Percentiles rank a stretch among this genome's conserved stretches.
Evolutionary conservation across 2,329 filamentous ascomycete genomes (phyloP).

Genomic region (Endocalyx cinctus): DNA sequence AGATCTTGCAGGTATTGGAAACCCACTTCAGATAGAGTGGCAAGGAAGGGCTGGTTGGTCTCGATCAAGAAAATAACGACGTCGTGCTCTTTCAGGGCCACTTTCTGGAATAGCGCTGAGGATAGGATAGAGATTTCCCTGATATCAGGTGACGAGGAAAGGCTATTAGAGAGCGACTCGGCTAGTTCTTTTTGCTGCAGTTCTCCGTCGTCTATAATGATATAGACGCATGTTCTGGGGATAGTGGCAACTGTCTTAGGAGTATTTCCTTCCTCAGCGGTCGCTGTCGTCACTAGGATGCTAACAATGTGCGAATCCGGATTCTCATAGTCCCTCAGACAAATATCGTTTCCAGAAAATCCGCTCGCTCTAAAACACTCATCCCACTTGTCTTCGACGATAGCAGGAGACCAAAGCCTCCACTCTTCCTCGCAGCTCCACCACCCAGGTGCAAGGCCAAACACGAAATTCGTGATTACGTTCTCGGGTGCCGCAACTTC

Average conservation of each 20-base stretch:
- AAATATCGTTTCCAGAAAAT: conserved; percentile 19
- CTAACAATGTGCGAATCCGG: conserved; percentile 16
- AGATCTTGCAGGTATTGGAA: conserved; percentile 18
- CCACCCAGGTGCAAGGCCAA: conserved; percentile 16
- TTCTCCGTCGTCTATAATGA: conserved; percentile 14
- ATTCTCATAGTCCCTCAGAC: conserved; percentile 14
- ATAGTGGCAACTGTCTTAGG: not conserved
- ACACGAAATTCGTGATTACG: conserved; percentile 18
- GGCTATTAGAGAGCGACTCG: conserved; percentile 6
- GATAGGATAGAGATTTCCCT: conserved; percentile 6
- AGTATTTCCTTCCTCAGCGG: conserved; percentile 5
- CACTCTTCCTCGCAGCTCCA: conserved; percentile 12
- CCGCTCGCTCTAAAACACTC: conserved; percentile 11
- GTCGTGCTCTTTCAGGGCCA: conserved; percentile 10
- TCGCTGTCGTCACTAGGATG: conserved; percentile 19
- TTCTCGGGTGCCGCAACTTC: conserved; percentile 13
- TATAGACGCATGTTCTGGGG: conserved; percentile 2
- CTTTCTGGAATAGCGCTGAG: conserved; percentile 5
- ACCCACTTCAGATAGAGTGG: conserved; percentile 14
- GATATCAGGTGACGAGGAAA: conserved; percentile 5
- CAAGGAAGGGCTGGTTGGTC: conserved; percentile 18
- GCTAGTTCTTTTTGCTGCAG: conserved; percentile 8
- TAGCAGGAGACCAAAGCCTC: conserved; percentile 6
- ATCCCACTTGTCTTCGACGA: conserved; percentile 15
- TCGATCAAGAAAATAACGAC: conserved; percentile 19